Conservation (phyloP, 1,139 yeast species). For the Arxiozyma slooffiae region DNA sequence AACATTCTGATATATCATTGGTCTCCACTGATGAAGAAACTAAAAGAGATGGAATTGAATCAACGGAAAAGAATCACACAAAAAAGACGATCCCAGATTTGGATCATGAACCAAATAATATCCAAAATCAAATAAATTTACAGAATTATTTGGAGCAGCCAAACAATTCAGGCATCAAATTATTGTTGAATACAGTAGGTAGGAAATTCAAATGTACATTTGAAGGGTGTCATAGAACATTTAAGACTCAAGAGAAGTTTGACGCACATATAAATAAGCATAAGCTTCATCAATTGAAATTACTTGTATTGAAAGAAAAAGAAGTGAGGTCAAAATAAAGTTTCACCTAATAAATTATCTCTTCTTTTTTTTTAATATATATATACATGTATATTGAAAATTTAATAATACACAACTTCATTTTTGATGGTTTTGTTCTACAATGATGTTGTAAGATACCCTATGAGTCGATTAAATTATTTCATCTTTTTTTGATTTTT, state of each 20-base stretch:
- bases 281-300: conserved; percentile 27
- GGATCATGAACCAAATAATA: conserved; percentile 4
- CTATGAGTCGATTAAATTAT: too few relatives aligned
- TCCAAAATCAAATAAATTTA: conserved; percentile 9
- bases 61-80: neutral
- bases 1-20: conserved; percentile 29
- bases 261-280: conserved; percentile 29
- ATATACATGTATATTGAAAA: too few relatives aligned
- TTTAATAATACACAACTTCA: too few relatives aligned
- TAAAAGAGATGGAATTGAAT: neutral
- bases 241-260: conserved; percentile 28
- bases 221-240: conserved; percentile 27
- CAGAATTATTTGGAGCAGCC: conserved; percentile 10
- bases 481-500: too few relatives aligned
- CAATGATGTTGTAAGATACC: too few relatives aligned
- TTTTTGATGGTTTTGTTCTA: too few relatives aligned
- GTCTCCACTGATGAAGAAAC: conserved; percentile 11
- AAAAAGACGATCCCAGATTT: neutral
- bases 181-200: conserved; percentile 28
- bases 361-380: too few relatives aligned
- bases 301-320: conserved; percentile 21
- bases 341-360: too few relatives aligned
- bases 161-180: conserved; percentile 17
- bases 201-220: conserved; percentile 26
- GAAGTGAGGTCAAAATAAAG: neutral